phyloP scores from a whole-genome alignment of 495 filamentous ascomycete genomes.

The Podospora pseudopauciseta region DNA sequence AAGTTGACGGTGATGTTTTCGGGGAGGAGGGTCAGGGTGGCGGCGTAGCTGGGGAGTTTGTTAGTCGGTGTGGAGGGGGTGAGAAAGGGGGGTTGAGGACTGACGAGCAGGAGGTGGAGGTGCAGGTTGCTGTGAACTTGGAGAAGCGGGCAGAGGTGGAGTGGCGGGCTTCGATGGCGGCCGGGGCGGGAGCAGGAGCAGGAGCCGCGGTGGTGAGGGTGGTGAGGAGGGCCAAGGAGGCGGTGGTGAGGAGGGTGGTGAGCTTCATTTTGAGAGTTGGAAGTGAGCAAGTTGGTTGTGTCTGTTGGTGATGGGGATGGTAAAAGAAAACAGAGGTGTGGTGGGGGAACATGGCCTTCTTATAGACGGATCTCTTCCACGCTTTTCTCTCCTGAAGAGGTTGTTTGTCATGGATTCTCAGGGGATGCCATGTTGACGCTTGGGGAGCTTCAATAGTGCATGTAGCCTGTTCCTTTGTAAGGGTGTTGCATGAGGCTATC shows the following conservation, averaged over 20 bases:
- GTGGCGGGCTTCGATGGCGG: not conserved
- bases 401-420: no score
- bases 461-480: no score
- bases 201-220: not conserved
- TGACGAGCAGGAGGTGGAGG: conserved; percentile 2
- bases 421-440: no score
- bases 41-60: conserved; percentile 2
- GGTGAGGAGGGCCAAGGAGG: conserved; percentile 1
- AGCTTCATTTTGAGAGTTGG: conserved; percentile 10
- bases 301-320: no score
- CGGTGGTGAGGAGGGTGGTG: conserved; percentile 6
- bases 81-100: not conserved
- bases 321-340: no score
- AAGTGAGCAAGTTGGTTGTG: not conserved
- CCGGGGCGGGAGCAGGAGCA: not conserved
- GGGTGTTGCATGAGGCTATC: no score
- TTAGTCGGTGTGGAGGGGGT: not conserved
- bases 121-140: conserved; percentile 7
- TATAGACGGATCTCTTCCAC: no score
- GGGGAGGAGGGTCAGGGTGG: conserved; percentile 7
- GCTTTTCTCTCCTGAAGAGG: no score
- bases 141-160: conserved; percentile 1
- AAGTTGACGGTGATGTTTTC: conserved; percentile 11
- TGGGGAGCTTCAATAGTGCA: no score
- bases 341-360: no score